Percentiles rank a stretch among this genome's conserved stretches.
Conservation (phyloP, 1,139 yeast species). For the Suhomyces guaymorum region DNA sequence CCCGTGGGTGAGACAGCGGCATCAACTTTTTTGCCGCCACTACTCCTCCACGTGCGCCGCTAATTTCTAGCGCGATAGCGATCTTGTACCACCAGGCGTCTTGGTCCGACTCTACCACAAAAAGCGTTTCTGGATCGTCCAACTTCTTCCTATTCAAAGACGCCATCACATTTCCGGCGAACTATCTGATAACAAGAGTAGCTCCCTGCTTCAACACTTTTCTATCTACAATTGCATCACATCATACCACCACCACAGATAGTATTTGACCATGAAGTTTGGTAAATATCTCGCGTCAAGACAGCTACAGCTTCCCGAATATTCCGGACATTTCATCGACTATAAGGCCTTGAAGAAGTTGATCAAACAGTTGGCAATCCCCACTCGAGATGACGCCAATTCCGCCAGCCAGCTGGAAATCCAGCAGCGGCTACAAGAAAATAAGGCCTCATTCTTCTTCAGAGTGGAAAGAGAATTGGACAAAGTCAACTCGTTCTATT, state of each 20-base stretch:
- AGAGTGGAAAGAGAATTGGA: conserved; percentile 91
- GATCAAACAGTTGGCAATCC: conserved; percentile 66
- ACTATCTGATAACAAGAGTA: too few relatives aligned
- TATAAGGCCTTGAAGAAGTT: conserved; percentile 87
- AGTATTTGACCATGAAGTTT: conserved; percentile 60
- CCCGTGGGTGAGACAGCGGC: not conserved
- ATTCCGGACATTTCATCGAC: conserved; percentile 89
- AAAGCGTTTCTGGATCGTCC: too few relatives aligned
- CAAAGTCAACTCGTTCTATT: conserved; percentile 85
- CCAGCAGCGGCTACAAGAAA: conserved; percentile 75
- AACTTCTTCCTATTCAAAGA: too few relatives aligned
- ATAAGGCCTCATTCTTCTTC: conserved; percentile 91
- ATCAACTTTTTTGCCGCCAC: not conserved
- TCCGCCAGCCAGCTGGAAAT: conserved; percentile 33
- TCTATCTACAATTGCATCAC: too few relatives aligned
- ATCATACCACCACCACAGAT: not conserved
- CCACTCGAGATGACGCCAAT: conserved; percentile 21
- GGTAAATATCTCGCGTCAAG: conserved; percentile 94
- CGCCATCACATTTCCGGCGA: too few relatives aligned
- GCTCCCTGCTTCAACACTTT: too few relatives aligned
- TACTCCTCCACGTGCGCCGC: conserved; percentile 1
- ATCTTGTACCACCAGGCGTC: not conserved
- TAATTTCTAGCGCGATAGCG: conserved; percentile 1
- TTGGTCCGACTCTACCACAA: not conserved
- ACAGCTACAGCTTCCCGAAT: conserved; percentile 92